Base-by-base conservation (phyloP, 495 filamentous ascomycete species). In the Penicillium canariense region DNA sequence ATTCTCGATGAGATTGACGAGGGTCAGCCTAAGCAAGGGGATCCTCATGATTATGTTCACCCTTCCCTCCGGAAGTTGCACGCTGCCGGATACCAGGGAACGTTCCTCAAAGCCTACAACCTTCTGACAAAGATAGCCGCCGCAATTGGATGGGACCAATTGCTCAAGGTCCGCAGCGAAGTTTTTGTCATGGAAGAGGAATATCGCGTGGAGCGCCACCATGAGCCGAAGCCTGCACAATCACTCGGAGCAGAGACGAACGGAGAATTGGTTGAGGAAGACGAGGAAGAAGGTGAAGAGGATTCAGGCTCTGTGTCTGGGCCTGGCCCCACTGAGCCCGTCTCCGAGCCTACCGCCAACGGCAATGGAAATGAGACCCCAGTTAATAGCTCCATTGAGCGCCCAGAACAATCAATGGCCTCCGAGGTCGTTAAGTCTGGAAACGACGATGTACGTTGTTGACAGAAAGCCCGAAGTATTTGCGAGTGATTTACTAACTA, bases 181-280 rank as follows among this genome's bases (percentile, higher is more conserved):
- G 94, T 97, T 5, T 98, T 98, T 61, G 95, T 98, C 26, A 98
- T 98, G 94, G 94, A 98, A 65, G 94, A 98, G 63, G 94, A 98
- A 68, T 98, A 98, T 60, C 84, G 95, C 14, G 86, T 82, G 48
- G 94, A 98, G 71, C 92, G 90, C 59, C 87, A 94, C 54, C 85
- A 87, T 50, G 69, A 76, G 12, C 67, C 75, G n/a, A 77, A 81
- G 45, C 66, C 74, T 36, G 75, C 76, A 14, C 67, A 77, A 3
- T 66, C 77, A 26, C 84, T 83, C 42, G 80, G 50, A n/a, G 50
- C 58, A 2, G 70, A 74, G 49, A 66, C 53, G 53, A 81, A 85
- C 44, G 78, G 74, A 5, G 48, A 65, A 4, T 60, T 40, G 15
- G 68, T 60, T 15, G 58, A 61, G 4, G 58, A 69, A 6, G 63